Evolutionary conservation across 805 yeast species (phyloP).

Genomic region (Ogataea parapolymorpha): DNA sequence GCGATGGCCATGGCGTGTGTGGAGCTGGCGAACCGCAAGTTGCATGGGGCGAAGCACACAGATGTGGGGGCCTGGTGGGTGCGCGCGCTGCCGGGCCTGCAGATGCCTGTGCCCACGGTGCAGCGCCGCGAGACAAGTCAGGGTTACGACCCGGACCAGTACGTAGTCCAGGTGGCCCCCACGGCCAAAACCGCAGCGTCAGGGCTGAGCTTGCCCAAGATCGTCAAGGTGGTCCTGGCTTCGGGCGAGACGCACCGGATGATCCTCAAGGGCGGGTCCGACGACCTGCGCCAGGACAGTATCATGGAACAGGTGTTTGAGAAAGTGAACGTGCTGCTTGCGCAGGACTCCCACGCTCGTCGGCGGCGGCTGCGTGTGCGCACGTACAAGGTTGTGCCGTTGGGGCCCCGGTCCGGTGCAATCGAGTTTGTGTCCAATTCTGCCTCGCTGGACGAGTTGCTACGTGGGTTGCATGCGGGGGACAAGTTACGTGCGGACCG

Average conservation of each 20-base stretch:
- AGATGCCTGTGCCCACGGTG: constrained; percentile 68
- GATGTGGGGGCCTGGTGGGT: constrained; percentile 59
- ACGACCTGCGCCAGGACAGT: constrained; percentile 92
- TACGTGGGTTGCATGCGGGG: constrained; percentile 58
- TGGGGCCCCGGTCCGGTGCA: constrained; percentile 84
- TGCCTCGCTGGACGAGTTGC: constrained; percentile 61
- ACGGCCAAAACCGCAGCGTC: constrained; percentile 62
- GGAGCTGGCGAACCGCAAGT: constrained; percentile 46
- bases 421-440: constrained; percentile 88
- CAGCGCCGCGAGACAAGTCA: constrained; percentile 27
- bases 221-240: constrained; percentile 50
- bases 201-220: constrained; percentile 88
- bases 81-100: constrained; percentile 37
- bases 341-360: constrained; percentile 51
- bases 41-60: constrained; percentile 36
- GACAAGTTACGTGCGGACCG: constrained; percentile 48
- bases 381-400: constrained; percentile 86
- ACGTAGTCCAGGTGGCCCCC: constrained; percentile 47
- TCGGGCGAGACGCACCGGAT: constrained; percentile 59
- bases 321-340: constrained; percentile 70
- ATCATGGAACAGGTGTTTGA: constrained; percentile 97
- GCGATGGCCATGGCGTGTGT: constrained; percentile 50
- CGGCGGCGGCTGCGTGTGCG: constrained; percentile 60
- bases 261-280: constrained; percentile 80
- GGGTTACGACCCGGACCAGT: constrained; percentile 21